phyloP scores from a whole-genome alignment of 2,329 filamentous ascomycete genomes.

The Ascochyta pisi region DNA sequence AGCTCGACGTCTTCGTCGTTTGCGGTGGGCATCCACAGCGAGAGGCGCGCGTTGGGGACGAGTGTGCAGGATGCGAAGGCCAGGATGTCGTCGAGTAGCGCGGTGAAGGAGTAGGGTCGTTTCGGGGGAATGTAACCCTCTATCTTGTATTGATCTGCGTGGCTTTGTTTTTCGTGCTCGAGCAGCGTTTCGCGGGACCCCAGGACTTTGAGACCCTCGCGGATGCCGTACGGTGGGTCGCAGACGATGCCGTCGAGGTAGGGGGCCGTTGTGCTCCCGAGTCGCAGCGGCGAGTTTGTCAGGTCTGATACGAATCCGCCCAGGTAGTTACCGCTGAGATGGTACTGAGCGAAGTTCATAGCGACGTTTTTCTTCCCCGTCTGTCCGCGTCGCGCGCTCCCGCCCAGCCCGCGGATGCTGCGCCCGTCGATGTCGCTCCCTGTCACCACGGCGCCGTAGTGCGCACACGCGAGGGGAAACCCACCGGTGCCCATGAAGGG shows the following conservation, averaged over 20 bases:
- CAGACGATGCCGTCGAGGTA: conserved; percentile 91
- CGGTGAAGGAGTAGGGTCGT: conserved; percentile 87
- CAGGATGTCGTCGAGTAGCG: conserved; percentile 89
- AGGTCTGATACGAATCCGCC: conserved; percentile 86
- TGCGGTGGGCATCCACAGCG: conserved; percentile 97
- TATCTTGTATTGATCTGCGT: conserved; percentile 35
- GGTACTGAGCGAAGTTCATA: conserved; percentile 87
- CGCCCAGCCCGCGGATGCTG: conserved; percentile 75
- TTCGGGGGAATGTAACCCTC: conserved; percentile 82
- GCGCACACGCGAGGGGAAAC: conserved; percentile 86
- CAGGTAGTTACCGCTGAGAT: conserved; percentile 68
- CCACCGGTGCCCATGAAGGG: conserved; percentile 96
- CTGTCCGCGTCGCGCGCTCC: conserved; percentile 51
- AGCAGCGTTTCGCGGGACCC: conserved; percentile 68
- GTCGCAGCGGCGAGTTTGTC: conserved; percentile 78
- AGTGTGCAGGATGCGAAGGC: conserved; percentile 79
- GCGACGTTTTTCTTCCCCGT: conserved; percentile 57
- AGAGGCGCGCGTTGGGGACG: conserved; percentile 78
- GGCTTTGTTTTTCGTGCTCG: conserved; percentile 32
- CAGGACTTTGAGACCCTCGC: conserved; percentile 88
- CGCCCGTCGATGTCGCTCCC: conserved; percentile 95
- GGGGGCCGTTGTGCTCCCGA: conserved; percentile 8
- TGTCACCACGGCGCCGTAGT: conserved; percentile 83
- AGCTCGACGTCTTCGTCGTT: conserved; percentile 69
- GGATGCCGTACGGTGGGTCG: conserved; percentile 93